These are phyloP conservation scores for Zangia roseola DNA, from an alignment of 768 basidiomycete genomes.

Conservation along the genomic window DNA sequence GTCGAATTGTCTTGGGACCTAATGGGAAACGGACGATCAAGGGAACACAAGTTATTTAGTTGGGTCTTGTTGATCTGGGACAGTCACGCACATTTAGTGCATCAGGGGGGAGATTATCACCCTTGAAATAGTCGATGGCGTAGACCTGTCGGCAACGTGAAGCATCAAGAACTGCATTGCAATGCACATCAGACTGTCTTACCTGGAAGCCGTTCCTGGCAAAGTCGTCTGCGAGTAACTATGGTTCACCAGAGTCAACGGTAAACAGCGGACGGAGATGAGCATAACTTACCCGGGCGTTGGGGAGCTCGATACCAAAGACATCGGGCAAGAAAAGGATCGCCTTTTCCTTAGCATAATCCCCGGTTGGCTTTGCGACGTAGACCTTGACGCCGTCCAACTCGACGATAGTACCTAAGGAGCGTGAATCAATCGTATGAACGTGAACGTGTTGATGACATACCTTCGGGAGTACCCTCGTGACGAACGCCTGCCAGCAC, in stretches of 20 bases:
- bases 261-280: neutral
- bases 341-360: constrained; percentile 55
- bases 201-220: constrained; percentile 40
- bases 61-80: neutral
- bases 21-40: no score
- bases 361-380: constrained; percentile 48
- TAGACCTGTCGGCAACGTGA: constrained; percentile 10
- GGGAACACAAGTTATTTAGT: neutral
- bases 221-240: constrained; percentile 48
- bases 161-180: no score
- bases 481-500: constrained; percentile 42
- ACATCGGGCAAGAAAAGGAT: constrained; percentile 54
- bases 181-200: neutral
- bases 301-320: constrained; percentile 49
- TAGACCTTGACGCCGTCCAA: constrained; percentile 46
- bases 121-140: constrained; percentile 27
- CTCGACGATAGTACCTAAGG: constrained; percentile 44
- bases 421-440: neutral
- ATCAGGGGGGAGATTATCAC: constrained; percentile 25
- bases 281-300: constrained; percentile 38
- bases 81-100: constrained; percentile 8
- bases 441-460: neutral
- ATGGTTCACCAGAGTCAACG: neutral
- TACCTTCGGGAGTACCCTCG: constrained; percentile 48
- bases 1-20: constrained; percentile 20